Conservation (phyloP, 23 red algal species). For the Pyropia haitanensis region DNA sequence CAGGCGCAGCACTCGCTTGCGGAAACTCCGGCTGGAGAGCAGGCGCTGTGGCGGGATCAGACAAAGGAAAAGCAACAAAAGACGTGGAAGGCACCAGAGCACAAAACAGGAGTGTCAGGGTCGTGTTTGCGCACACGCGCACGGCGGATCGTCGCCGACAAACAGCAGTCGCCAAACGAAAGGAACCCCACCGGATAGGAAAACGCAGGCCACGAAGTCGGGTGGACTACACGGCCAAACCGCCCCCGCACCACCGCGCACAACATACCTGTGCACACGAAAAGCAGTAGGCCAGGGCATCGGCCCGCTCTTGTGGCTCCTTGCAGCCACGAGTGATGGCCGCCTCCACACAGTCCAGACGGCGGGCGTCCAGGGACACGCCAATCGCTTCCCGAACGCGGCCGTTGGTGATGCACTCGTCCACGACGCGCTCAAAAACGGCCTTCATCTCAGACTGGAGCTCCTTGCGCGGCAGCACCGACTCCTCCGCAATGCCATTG, state of each 20-base stretch:
- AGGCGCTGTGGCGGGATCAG: conserved; percentile 16
- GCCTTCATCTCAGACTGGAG: conserved; percentile 32
- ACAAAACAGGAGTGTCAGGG: background rate
- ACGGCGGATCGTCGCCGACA: too few species aligned
- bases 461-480: background rate
- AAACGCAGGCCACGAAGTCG: too few species aligned
- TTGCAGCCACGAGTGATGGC: conserved; percentile 47
- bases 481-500: background rate
- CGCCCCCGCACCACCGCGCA: too few species aligned
- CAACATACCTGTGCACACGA: conserved; percentile 49
- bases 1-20: conserved; percentile 55
- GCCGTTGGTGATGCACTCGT: conserved; percentile 63
- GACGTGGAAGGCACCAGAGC: background rate
- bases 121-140: background rate
- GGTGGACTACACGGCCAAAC: too few species aligned
- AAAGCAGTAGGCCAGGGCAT: conserved; percentile 76
- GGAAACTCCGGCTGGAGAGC: conserved; percentile 60
- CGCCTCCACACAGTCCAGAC: conserved; percentile 65
- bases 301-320: conserved; percentile 10
- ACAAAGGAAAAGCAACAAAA: background rate
- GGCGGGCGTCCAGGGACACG: conserved; percentile 70
- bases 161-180: too few species aligned
- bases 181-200: too few species aligned
- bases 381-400: conserved; percentile 87
- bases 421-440: conserved; percentile 76